Evolutionary conservation across 1,284 basidiomycete species (phyloP).

Genomic region (Tremellales sp.): DNA sequence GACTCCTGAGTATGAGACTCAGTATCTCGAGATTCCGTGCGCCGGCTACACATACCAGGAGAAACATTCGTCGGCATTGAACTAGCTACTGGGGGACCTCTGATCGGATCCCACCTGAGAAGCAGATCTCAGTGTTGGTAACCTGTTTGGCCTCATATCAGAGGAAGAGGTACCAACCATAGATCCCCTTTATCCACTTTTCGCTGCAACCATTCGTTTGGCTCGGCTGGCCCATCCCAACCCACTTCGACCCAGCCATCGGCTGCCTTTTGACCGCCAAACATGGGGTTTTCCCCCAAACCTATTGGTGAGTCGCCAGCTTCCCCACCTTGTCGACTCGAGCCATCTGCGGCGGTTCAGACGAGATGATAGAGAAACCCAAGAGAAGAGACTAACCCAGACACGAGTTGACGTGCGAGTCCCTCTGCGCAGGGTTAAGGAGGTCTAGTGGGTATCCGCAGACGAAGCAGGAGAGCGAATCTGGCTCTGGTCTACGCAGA

Average conservation of each 20-base stretch:
- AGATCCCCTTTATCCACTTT: slow-evolving; percentile 30
- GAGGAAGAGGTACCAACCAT: slow-evolving; percentile 25
- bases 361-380: not conserved
- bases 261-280: slow-evolving; percentile 4
- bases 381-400: slow-evolving; percentile 15
- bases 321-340: not conserved
- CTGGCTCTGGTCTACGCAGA: not conserved
- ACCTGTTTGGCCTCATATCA: not conserved
- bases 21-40: slow-evolving; percentile 1
- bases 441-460: slow-evolving; percentile 23
- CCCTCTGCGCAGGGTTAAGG: slow-evolving; percentile 10
- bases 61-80: slow-evolving; percentile 61
- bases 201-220: slow-evolving; percentile 23
- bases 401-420: slow-evolving; percentile 30
- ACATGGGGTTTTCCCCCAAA: not conserved
- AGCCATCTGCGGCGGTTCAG: not conserved
- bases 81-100: slow-evolving; percentile 9
- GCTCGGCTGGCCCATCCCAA: slow-evolving; percentile 39
- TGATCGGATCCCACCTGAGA: slow-evolving; percentile 41
- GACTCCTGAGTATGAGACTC: slow-evolving; percentile 53
- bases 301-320: not conserved
- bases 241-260: slow-evolving; percentile 16
- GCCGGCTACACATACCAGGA: slow-evolving; percentile 55
- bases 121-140: slow-evolving; percentile 2
- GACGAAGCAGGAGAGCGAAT: slow-evolving; percentile 20